Conservation (phyloP, 1,139 yeast species). For the Ogataea hybrid region DNA sequence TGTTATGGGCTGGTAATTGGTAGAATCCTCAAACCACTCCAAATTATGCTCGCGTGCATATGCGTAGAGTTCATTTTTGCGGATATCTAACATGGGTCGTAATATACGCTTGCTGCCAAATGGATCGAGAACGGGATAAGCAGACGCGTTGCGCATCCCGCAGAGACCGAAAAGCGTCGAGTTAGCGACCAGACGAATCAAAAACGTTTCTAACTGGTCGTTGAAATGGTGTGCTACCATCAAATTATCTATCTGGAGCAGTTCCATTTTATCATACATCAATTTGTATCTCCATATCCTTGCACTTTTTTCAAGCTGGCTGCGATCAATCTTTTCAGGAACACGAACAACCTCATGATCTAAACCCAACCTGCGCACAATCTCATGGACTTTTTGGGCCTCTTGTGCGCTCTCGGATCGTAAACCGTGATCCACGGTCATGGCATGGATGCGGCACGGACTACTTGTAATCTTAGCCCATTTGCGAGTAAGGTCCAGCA, state of each 20-base stretch:
- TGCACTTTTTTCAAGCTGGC: constrained; percentile 50
- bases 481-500: constrained; percentile 45
- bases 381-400: constrained; percentile 29
- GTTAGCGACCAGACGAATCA: constrained; percentile 51
- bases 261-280: constrained; percentile 38
- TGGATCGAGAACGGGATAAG: constrained; percentile 33
- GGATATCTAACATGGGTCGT: constrained; percentile 53
- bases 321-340: constrained; percentile 17
- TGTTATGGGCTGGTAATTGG: constrained; percentile 60
- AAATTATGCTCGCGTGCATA: constrained; percentile 44
- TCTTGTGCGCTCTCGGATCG: constrained; percentile 25
- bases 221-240: constrained; percentile 67
- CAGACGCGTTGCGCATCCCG: constrained; percentile 36
- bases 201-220: constrained; percentile 71
- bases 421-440: constrained; percentile 29
- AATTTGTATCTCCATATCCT: constrained; percentile 49
- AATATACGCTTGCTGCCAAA: constrained; percentile 30
- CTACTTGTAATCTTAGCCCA: constrained; percentile 27
- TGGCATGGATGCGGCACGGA: constrained; percentile 21
- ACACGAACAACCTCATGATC: constrained; percentile 45
- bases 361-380: constrained; percentile 52
- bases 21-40: constrained; percentile 67
- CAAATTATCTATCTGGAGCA: constrained; percentile 34
- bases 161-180: constrained; percentile 61
- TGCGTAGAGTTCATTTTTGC: constrained; percentile 44